phyloP scores from a whole-genome alignment of 805 yeast genomes.

The Candida ascalaphidarum region DNA sequence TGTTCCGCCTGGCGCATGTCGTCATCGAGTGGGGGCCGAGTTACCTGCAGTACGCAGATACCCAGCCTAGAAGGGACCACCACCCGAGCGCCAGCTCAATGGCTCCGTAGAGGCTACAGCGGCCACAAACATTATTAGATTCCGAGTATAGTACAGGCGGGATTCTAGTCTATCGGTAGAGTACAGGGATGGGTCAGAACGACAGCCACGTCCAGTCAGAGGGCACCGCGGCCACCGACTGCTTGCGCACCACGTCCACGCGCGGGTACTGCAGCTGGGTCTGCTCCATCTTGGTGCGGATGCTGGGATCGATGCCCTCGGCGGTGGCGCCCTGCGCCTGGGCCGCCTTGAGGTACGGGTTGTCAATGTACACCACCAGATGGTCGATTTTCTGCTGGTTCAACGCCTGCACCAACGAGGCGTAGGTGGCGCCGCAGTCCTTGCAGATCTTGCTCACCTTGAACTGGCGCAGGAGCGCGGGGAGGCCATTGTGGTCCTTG shows the following conservation, averaged over 20 bases:
- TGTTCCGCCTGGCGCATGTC: too few relatives aligned
- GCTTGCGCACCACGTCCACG: conserved; percentile 1
- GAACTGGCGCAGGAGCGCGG: conserved; percentile 5
- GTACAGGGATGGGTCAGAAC: conserved; percentile 25
- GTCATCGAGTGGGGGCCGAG: too few relatives aligned
- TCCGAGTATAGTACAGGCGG: too few relatives aligned
- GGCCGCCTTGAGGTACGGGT: conserved; percentile 15
- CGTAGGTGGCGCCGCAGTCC: conserved; percentile 9
- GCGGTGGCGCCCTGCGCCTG: conserved; percentile 4
- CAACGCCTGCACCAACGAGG: conserved; percentile 18
- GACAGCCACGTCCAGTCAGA: conserved; percentile 49
- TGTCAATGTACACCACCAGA: conserved; percentile 21
- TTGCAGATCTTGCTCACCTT: conserved; percentile 11
- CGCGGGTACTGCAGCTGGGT: neutral
- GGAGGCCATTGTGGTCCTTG: conserved; percentile 6
- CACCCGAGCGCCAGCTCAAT: too few relatives aligned
- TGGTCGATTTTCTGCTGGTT: conserved; percentile 8
- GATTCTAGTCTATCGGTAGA: too few relatives aligned
- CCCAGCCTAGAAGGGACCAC: too few relatives aligned
- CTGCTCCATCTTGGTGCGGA: neutral
- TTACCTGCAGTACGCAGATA: too few relatives aligned
- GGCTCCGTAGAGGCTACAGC: too few relatives aligned
- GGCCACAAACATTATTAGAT: too few relatives aligned
- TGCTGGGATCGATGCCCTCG: neutral
- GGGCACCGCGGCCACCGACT: conserved; percentile 5